phyloP scores from a whole-genome alignment of 371 early-diverging fungal species.

The Mortierella sp. region DNA sequence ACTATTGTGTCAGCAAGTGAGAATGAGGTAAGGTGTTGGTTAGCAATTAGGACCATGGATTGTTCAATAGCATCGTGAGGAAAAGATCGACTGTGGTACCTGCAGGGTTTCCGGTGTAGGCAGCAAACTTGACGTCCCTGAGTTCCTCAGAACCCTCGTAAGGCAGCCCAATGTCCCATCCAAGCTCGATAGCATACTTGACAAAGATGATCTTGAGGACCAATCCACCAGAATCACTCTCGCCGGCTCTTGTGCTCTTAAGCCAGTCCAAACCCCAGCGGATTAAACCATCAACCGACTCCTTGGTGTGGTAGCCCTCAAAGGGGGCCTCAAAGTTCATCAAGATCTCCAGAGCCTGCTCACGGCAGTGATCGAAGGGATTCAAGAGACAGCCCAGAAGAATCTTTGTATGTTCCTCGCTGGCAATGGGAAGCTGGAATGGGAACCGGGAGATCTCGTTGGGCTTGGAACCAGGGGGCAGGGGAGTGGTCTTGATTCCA shows the following conservation, averaged over 20 bases:
- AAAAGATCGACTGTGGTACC: slow-evolving; percentile 13
- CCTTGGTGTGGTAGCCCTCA: slow-evolving; percentile 62
- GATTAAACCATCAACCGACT: slow-evolving; percentile 67
- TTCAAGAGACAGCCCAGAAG: slow-evolving; percentile 74
- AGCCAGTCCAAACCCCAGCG: slow-evolving; percentile 75
- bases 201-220: slow-evolving; percentile 82
- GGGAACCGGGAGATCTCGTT: slow-evolving; percentile 65
- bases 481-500: slow-evolving; percentile 65
- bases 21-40: not conserved
- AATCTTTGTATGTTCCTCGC: slow-evolving; percentile 61
- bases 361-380: slow-evolving; percentile 79
- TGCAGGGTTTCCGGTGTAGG: slow-evolving; percentile 44
- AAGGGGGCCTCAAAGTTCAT: slow-evolving; percentile 70
- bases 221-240: slow-evolving; percentile 88
- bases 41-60: not conserved
- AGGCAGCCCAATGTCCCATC: slow-evolving; percentile 50
- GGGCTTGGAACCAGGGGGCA: slow-evolving; percentile 62
- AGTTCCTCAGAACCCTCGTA: slow-evolving; percentile 21
- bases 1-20: slow-evolving; percentile 16
- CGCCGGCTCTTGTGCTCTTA: slow-evolving; percentile 80
- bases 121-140: slow-evolving; percentile 10
- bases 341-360: slow-evolving; percentile 74
- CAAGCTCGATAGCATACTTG: slow-evolving; percentile 77
- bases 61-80: not conserved
- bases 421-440: slow-evolving; percentile 67